Conservation (phyloP, 768 basidiomycete species). For the Russula olivacea region DNA sequence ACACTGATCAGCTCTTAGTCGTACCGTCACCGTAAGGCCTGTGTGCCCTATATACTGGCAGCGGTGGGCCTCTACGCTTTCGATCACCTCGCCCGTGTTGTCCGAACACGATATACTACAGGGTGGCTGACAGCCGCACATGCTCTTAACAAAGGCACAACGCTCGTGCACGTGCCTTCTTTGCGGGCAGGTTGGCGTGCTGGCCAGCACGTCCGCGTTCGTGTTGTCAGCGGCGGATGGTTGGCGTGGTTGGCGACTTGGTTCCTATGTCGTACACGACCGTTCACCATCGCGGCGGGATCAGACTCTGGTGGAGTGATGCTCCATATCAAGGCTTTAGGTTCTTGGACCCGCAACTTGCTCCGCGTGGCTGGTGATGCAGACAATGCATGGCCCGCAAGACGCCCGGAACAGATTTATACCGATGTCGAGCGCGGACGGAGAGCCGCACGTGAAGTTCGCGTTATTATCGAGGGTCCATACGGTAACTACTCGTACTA, state of each 20-base stretch:
- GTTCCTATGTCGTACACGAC: conserved; percentile 18
- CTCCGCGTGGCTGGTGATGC: conserved; percentile 37
- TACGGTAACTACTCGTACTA: conserved; percentile 35
- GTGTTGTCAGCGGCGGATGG: conserved; percentile 40
- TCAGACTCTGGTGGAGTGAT: conserved; percentile 42
- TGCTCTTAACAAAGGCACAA: conserved; percentile 37
- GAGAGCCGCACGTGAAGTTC: conserved; percentile 27
- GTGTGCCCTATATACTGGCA: conserved; percentile 40
- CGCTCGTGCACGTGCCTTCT: conserved; percentile 41
- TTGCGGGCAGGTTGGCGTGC: conserved; percentile 51
- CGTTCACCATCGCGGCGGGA: conserved; percentile 45
- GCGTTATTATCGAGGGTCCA: conserved; percentile 49
- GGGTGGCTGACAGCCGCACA: conserved; percentile 44
- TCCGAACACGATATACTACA: conserved; percentile 41
- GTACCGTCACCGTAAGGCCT: conserved; percentile 16
- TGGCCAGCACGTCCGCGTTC: conserved; percentile 55
- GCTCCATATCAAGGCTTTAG: conserved; percentile 45
- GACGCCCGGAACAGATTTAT: conserved; percentile 17
- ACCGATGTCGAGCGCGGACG: conserved; percentile 7
- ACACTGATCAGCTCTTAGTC: conserved; percentile 18
- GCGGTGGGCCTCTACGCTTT: conserved; percentile 38
- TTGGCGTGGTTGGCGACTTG: conserved; percentile 30
- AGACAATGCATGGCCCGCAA: conserved; percentile 28
- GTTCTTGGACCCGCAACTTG: conserved; percentile 45
- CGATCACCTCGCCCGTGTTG: conserved; percentile 42